Conservation (phyloP, 768 basidiomycete genomes). For the Artomyces pyxidatus region DNA sequence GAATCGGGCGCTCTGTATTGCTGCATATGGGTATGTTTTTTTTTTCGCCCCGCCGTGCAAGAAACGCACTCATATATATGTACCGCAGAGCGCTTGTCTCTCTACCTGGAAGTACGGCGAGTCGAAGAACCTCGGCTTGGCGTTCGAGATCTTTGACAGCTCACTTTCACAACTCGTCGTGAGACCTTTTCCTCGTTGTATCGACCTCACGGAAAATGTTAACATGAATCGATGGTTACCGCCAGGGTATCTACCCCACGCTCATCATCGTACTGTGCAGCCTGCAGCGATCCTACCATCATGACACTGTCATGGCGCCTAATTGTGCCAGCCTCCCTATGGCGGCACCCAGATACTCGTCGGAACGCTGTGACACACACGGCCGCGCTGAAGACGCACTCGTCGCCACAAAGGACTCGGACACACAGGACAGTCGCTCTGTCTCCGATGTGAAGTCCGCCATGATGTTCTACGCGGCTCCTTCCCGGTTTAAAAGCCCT, state of each 20-base stretch:
- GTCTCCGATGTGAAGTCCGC: no score
- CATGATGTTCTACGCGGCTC: no score
- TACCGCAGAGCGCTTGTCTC: neutral
- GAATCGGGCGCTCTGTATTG: neutral
- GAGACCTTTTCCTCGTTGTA: neutral
- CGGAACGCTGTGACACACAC: no score
- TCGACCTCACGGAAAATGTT: no score
- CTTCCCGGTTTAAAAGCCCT: no score
- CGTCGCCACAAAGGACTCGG: no score
- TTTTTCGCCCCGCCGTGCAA: no score
- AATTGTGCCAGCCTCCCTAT: no score
- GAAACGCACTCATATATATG: no score
- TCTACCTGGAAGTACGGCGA: neutral
- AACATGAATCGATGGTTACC: neutral
- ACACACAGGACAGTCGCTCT: no score
- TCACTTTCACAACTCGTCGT: neutral
- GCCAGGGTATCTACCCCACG: neutral
- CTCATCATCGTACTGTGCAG: neutral
- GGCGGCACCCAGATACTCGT: no score
- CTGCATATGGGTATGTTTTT: neutral
- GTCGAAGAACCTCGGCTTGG: neutral
- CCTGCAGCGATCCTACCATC: neutral
- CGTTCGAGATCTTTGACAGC: neutral
- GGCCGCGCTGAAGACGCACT: no score
- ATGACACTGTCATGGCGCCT: neutral